Evolutionary conservation across 192 early-diverging fungal species (phyloP).

Genomic region (Coemansia sp.): DNA sequence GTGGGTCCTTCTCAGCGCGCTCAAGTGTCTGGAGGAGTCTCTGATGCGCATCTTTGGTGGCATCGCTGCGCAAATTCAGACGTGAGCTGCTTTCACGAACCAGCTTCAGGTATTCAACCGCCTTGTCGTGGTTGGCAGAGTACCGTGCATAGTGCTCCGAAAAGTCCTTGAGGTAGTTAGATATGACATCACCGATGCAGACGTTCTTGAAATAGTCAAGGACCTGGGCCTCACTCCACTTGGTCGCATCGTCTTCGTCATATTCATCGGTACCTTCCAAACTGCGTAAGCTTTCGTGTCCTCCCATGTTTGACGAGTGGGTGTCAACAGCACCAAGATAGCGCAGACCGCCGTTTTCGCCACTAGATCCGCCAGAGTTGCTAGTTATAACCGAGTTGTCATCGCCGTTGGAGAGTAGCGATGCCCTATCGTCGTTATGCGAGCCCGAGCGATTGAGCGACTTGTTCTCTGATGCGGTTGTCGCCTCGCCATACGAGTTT

Average conservation of each 20-base stretch:
- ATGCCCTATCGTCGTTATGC: constrained; percentile 21
- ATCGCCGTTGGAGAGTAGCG: constrained; percentile 26
- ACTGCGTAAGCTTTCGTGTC: constrained; percentile 37
- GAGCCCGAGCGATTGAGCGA: constrained; percentile 23
- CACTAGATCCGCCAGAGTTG: constrained; percentile 26
- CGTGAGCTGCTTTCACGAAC: constrained; percentile 50
- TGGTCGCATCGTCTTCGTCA: constrained; percentile 40
- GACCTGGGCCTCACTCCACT: constrained; percentile 46
- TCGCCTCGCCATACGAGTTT: constrained; percentile 18
- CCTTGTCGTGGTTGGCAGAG: constrained; percentile 53
- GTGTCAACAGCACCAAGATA: constrained; percentile 5
- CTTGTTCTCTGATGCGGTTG: constrained; percentile 11
- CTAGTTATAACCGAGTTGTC: constrained; percentile 37
- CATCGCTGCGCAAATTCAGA: constrained; percentile 39
- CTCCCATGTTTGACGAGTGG: neutral
- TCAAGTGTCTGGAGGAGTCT: constrained; percentile 45
- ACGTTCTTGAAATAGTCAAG: constrained; percentile 50
- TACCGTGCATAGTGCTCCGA: constrained; percentile 51
- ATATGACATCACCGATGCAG: constrained; percentile 51
- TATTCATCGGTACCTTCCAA: constrained; percentile 19
- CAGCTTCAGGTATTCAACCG: constrained; percentile 49
- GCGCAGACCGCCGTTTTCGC: constrained; percentile 14
- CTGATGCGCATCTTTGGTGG: constrained; percentile 41
- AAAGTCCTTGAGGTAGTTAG: constrained; percentile 51
- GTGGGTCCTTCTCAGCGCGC: constrained; percentile 42